A percentile compares a stretch with the other conserved stretches of the same genome.
These are phyloP conservation scores for Botrytis fabae DNA, from an alignment of 2,329 filamentous ascomycete species.

Conservation along the genomic window DNA sequence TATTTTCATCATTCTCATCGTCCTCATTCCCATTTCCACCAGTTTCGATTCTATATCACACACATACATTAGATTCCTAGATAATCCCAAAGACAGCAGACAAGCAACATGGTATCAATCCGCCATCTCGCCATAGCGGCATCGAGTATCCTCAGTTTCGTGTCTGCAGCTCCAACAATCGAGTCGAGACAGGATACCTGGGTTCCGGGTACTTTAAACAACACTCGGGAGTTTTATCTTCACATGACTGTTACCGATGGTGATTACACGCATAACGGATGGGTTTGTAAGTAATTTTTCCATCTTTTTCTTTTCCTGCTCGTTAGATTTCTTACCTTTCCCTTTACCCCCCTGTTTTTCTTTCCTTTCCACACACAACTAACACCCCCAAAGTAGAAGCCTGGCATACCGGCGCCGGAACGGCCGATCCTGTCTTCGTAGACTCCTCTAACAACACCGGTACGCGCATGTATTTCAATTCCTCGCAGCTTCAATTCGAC, in stretches of 20 bases:
- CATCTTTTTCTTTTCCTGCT: not conserved
- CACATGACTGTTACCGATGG: slow-evolving; percentile 26
- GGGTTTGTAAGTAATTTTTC: slow-evolving; percentile 26
- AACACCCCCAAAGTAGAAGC: slow-evolving; percentile 29
- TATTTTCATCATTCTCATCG: not conserved
- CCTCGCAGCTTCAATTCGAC: slow-evolving; percentile 34
- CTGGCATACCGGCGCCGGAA: slow-evolving; percentile 34
- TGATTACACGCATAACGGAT: slow-evolving; percentile 25
- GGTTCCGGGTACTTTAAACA: slow-evolving; percentile 31
- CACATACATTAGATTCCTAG: not conserved
- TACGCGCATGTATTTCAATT: slow-evolving; percentile 31
- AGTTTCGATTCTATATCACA: not conserved
- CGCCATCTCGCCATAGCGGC: slow-evolving; percentile 26
- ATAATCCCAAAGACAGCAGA: not conserved
- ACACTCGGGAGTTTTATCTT: slow-evolving; percentile 36
- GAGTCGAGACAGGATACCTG: slow-evolving; percentile 24
- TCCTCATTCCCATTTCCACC: not conserved
- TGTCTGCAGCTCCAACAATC: slow-evolving; percentile 22
- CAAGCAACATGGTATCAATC: slow-evolving; percentile 28
- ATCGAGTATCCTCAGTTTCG: slow-evolving; percentile 25
- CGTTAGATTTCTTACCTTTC: not conserved
- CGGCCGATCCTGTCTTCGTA: slow-evolving; percentile 32
- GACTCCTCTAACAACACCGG: slow-evolving; percentile 6
- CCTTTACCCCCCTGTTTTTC: too few species aligned
- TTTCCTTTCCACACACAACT: not conserved